A percentile compares a stretch with the other conserved stretches of the same genome.
Conservation (phyloP, 805 yeast species). For the Yamadazyma scolyti region DNA sequence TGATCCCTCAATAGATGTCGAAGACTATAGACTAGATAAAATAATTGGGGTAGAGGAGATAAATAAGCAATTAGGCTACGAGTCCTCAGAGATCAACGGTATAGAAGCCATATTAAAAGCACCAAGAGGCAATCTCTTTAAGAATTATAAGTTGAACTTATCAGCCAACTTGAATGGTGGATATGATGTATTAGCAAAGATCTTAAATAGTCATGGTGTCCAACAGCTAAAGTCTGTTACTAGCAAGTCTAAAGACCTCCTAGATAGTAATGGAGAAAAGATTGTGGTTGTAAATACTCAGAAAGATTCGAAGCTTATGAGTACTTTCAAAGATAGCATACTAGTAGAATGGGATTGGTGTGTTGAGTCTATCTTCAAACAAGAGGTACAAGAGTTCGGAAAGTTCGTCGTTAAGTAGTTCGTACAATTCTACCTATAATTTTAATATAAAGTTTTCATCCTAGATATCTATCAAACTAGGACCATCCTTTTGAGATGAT, state of each 20-base stretch:
- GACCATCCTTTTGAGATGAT: conserved; percentile 26
- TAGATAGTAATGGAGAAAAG: conserved; percentile 1
- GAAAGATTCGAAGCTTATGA: conserved; percentile 32
- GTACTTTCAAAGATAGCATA: conserved; percentile 14
- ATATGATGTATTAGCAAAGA: conserved; percentile 47
- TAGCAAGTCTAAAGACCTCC: conserved; percentile 9
- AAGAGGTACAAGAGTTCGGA: conserved; percentile 26
- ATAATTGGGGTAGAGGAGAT: conserved; percentile 23
- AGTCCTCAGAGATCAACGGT: conserved; percentile 15
- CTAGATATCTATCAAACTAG: conserved; percentile 45
- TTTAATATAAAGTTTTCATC: neutral
- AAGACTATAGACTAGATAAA: conserved; percentile 34
- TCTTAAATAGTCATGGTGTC: conserved; percentile 60
- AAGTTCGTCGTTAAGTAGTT: conserved; percentile 11
- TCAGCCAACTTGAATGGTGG: conserved; percentile 63
- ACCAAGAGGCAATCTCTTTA: conserved; percentile 39
- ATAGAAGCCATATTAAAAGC: conserved; percentile 12
- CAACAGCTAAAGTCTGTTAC: conserved; percentile 12
- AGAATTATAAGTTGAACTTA: conserved; percentile 48
- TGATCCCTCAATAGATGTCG: conserved; percentile 13
- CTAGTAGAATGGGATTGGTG: conserved; percentile 67
- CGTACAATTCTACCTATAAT: too few species aligned
- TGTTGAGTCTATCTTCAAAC: conserved; percentile 50
- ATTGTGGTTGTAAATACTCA: conserved; percentile 29
- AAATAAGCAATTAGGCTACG: conserved; percentile 24